These are phyloP conservation scores for Leucaena leucocephala DNA, from an alignment of 306 rosid genomes.

Conservation along the genomic window DNA sequence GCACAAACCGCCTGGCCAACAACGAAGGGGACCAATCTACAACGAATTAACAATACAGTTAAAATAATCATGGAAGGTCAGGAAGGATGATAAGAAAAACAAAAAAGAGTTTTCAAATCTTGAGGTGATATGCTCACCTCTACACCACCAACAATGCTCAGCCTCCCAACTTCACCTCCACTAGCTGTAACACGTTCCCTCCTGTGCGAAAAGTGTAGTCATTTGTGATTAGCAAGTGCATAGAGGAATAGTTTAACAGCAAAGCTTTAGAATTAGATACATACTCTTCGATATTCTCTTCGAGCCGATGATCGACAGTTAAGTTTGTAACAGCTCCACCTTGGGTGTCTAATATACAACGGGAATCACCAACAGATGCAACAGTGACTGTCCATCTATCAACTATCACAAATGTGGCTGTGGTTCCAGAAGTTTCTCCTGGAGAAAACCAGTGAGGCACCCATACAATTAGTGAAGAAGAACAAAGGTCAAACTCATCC, in stretches of 20 bases:
- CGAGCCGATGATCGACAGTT: constrained; percentile 95
- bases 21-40: constrained; percentile 97
- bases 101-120: not conserved
- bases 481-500: constrained; percentile 25
- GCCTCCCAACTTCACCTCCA: constrained; percentile 98
- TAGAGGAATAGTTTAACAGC: constrained; percentile 9
- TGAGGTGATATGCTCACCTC: constrained; percentile 61
- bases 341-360: constrained; percentile 92
- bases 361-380: constrained; percentile 97
- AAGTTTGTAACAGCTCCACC: constrained; percentile 81
- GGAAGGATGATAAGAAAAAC: not conserved
- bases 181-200: constrained; percentile 94
- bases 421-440: constrained; percentile 99
- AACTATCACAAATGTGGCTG: constrained; percentile 89
- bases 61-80: constrained; percentile 26
- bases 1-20: constrained; percentile 99
- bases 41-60: constrained; percentile 34
- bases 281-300: constrained; percentile 92
- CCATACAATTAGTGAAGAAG: constrained; percentile 27
- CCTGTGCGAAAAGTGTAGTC: constrained; percentile 47
- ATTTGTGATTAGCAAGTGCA: constrained; percentile 13
- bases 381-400: constrained; percentile 99
- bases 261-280: constrained; percentile 29
- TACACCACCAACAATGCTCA: constrained; percentile 88
- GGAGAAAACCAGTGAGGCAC: constrained; percentile 26